Evolutionary conservation across 2,329 filamentous ascomycete genomes (phyloP).

Genomic region (Aspergillus hortae): DNA sequence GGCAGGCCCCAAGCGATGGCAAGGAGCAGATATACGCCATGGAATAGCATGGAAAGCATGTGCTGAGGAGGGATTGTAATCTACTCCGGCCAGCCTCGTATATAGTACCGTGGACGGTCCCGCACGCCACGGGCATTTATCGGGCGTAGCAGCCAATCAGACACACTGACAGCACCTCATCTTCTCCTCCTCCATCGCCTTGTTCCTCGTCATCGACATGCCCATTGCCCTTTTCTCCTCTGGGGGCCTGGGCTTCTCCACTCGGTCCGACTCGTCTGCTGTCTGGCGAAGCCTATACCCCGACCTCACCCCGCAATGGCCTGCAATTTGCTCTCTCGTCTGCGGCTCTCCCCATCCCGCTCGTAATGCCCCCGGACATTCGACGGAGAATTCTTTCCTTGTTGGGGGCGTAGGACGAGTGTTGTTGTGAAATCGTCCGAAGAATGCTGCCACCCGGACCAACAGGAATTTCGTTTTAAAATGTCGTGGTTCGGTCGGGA

Average conservation of each 20-base stretch:
- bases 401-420: neutral
- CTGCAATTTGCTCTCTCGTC: neutral
- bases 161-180: no score
- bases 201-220: neutral
- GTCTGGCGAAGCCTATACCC: no score
- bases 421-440: neutral
- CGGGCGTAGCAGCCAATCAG: neutral
- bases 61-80: neutral
- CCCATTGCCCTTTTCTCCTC: neutral
- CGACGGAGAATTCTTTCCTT: slow-evolving; percentile 15
- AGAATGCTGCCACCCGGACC: neutral
- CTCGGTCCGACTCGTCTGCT: slow-evolving; percentile 1
- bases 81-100: no score
- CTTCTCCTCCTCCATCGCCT: no score
- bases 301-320: no score
- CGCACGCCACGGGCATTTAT: neutral
- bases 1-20: no score
- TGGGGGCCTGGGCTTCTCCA: neutral
- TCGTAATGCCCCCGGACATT: slow-evolving; percentile 16
- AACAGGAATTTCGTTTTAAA: neutral
- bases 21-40: no score
- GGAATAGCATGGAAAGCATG: no score
- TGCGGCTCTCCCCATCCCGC: neutral
- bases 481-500: neutral
- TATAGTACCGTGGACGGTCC: neutral